A percentile compares a stretch with the other conserved stretches of the same genome.
phyloP scores from a whole-genome alignment of 805 yeast species.

The Monosporozyma yasuniensis region DNA sequence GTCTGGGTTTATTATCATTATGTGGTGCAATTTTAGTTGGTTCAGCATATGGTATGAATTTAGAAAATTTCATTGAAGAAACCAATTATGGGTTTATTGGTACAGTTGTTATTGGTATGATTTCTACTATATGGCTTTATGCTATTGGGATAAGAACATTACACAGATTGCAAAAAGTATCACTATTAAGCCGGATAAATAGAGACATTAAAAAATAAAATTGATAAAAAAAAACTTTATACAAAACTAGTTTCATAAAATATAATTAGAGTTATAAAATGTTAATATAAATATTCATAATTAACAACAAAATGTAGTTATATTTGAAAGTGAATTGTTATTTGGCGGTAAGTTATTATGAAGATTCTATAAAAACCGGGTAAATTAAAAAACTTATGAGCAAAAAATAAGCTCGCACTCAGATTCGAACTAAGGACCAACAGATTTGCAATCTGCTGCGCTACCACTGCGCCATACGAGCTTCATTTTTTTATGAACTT shows the following conservation, averaged over 20 bases:
- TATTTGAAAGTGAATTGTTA: too few species aligned
- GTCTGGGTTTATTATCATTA: slow-evolving; percentile 73
- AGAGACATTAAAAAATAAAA: not conserved
- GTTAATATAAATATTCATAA: too few species aligned
- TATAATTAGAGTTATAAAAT: too few species aligned
- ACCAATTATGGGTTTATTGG: slow-evolving; percentile 57
- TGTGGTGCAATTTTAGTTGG: slow-evolving; percentile 77
- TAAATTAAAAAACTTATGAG: too few species aligned
- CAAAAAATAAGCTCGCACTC: slow-evolving; percentile 69
- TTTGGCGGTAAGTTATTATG: not conserved
- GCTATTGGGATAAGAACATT: slow-evolving; percentile 47
- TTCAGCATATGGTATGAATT: slow-evolving; percentile 91
- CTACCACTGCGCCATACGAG: slow-evolving; percentile 95
- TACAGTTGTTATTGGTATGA: slow-evolving; percentile 33
- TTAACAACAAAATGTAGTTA: too few species aligned
- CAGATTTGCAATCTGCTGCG: slow-evolving; percentile 99
- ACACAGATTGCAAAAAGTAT: slow-evolving; percentile 60
- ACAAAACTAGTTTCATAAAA: too few species aligned
- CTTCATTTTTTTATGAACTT: slow-evolving; percentile 14
- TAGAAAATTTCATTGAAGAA: slow-evolving; percentile 87
- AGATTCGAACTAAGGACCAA: slow-evolving; percentile 96
- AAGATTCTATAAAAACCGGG: too few species aligned
- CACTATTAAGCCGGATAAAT: slow-evolving; percentile 44
- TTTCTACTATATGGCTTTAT: slow-evolving; percentile 43
- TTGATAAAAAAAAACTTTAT: not conserved